Evolutionary conservation across 2,329 filamentous ascomycete genomes (phyloP).

Genomic region (Ophioceras dolichostomum): DNA sequence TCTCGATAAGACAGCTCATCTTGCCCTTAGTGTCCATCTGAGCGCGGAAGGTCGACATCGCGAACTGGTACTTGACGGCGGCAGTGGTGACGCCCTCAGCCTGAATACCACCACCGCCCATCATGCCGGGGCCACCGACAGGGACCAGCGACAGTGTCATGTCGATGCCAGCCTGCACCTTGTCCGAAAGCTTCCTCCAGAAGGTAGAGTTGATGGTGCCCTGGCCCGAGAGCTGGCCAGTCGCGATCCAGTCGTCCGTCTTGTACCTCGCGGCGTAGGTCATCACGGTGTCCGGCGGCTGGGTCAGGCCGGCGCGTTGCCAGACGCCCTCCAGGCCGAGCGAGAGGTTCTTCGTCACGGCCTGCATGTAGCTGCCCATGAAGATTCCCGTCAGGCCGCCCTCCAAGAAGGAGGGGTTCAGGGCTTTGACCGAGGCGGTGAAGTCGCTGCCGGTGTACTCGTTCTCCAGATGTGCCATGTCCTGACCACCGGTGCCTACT

Average conservation of each 20-base stretch:
- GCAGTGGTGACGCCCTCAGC: constrained; percentile 87
- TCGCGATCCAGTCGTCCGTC: constrained; percentile 83
- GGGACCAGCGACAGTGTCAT: constrained; percentile 76
- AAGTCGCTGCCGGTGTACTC: constrained; percentile 94
- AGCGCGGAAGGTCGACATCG: constrained; percentile 86
- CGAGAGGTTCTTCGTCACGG: constrained; percentile 74
- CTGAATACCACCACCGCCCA: constrained; percentile 64
- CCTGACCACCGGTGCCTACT: constrained; percentile 67
- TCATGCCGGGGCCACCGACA: constrained; percentile 36
- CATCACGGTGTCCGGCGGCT: constrained; percentile 80
- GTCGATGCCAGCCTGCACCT: constrained; percentile 92
- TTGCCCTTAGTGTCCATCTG: constrained; percentile 94
- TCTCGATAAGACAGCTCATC: constrained; percentile 85
- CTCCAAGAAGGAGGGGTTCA: constrained; percentile 91
- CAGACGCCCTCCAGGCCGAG: constrained; percentile 88
- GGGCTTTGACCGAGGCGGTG: constrained; percentile 79
- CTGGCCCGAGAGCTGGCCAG: constrained; percentile 77
- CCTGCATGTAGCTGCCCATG: constrained; percentile 91
- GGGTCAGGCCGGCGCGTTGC: constrained; percentile 74
- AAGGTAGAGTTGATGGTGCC: constrained; percentile 83
- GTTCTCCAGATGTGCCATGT: constrained; percentile 88
- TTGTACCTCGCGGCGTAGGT: constrained; percentile 92
- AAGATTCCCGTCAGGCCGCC: constrained; percentile 90
- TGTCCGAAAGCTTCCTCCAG: constrained; percentile 87
- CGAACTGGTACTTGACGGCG: constrained; percentile 97